phyloP scores from a whole-genome alignment of 139 green algal species.

The Penium margaritaceum region DNA sequence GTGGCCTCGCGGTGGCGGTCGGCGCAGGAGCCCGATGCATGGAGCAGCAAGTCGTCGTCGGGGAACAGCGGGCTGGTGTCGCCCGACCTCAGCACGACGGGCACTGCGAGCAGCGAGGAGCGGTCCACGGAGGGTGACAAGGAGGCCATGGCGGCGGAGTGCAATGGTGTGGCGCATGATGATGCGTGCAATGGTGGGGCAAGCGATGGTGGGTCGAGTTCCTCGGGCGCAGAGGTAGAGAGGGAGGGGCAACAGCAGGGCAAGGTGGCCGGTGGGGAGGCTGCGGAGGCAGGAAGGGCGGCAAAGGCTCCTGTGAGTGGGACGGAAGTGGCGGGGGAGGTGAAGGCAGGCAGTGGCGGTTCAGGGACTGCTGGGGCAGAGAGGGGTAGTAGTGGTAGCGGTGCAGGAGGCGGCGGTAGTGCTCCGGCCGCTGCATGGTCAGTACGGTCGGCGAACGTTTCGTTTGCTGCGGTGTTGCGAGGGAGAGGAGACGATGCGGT shows the following conservation, averaged over 20 bases:
- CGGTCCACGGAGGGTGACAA: background rate
- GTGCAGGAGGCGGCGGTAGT: background rate
- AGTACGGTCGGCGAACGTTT: background rate
- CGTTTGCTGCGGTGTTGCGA: slow-evolving; percentile 11
- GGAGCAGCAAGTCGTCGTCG: background rate
- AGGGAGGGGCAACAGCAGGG: background rate
- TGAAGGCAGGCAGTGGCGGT: background rate
- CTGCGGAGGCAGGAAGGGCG: background rate
- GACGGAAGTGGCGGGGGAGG: background rate
- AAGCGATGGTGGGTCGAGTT: background rate
- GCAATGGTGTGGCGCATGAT: background rate
- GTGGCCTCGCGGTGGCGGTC: background rate
- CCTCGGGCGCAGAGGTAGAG: background rate
- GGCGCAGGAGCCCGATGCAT: background rate
- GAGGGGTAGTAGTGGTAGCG: background rate
- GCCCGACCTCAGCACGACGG: background rate
- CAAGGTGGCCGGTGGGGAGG: background rate
- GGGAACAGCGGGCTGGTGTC: background rate
- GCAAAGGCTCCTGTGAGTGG: background rate
- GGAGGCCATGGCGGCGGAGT: slow-evolving; percentile 3
- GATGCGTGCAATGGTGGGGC: background rate
- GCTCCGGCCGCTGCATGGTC: background rate
- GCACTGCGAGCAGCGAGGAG: background rate
- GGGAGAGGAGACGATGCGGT: background rate
- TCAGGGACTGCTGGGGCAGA: background rate